Conservation (phyloP, 2,329 filamentous ascomycete genomes). For the Aspergillus jensenii region DNA sequence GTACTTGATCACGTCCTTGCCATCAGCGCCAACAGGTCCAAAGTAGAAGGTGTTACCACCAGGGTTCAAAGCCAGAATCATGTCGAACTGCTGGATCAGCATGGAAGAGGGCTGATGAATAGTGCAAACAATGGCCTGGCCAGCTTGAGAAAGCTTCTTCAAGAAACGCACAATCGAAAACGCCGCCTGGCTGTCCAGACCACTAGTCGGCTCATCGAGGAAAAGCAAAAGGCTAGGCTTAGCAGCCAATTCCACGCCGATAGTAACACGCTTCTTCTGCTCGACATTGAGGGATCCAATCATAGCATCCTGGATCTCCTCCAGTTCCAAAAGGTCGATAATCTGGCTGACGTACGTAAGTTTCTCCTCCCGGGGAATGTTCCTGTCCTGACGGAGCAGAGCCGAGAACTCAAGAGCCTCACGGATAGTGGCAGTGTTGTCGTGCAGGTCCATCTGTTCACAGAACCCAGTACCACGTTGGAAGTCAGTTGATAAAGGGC, state of each 20-base stretch:
- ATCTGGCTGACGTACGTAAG: constrained; percentile 66
- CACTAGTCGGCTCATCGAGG: constrained; percentile 70
- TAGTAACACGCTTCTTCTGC: constrained; percentile 70
- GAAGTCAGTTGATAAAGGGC: constrained; percentile 61
- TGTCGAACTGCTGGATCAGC: constrained; percentile 71
- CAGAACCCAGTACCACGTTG: constrained; percentile 70
- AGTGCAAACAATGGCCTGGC: constrained; percentile 71
- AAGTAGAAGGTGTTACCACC: constrained; percentile 74
- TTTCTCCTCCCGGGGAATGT: constrained; percentile 59
- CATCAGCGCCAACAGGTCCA: constrained; percentile 68
- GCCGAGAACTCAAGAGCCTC: constrained; percentile 71
- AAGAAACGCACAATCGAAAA: constrained; percentile 68
- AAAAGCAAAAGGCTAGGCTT: constrained; percentile 68
- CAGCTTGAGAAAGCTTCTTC: constrained; percentile 65
- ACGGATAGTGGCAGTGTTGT: constrained; percentile 63
- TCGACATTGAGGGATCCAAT: constrained; percentile 66
- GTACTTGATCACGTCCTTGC: constrained; percentile 64
- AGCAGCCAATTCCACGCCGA: constrained; percentile 71
- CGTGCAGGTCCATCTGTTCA: constrained; percentile 71
- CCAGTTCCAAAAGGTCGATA: constrained; percentile 64
- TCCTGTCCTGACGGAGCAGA: constrained; percentile 60
- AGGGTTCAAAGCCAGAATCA: constrained; percentile 68
- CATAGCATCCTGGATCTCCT: constrained; percentile 66
- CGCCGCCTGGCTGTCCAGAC: constrained; percentile 68
- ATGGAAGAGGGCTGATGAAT: constrained; percentile 72